Evolutionary conservation across 2,329 filamentous ascomycete genomes (phyloP), one percentile per base, ranked within the genome.

Genomic region (Talaromyces islandicus): DNA sequence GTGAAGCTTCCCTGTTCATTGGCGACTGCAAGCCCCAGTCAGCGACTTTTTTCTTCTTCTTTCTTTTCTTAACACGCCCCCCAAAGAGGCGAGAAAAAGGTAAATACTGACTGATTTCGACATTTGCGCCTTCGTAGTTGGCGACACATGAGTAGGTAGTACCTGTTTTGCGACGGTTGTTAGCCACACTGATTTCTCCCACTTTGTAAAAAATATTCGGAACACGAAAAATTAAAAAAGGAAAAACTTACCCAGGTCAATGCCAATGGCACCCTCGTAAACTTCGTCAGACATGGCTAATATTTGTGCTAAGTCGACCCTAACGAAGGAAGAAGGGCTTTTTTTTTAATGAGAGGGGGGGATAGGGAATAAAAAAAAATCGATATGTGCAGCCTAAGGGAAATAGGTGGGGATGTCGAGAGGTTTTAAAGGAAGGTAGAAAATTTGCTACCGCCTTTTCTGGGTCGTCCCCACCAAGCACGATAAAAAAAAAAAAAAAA

Each of bases 141-240:
- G 94, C 94, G 83, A 97, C 94, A 82, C 94, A 99, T 76, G 94
- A 97, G 88, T 99, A 99, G 81, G 94, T 99, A 72, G 94, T 99
- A 81, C 94, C 93, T 97, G 71, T 67, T 11, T 14, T 17, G 48
- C 50, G 56, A 29, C n/a, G 30, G 7, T 35, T 46, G 43, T 46
- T 24, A 46, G 29, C 35, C 57, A 61, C 32, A 24, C 43, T 57
- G 30, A 54, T 54, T 43, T 35, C 32, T 59, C 57, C 50, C 57
- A 54, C 35, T 52, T 46, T 46, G 19, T 32, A 12, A 46, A 46
- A 52, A 27, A 27, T 3, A 27, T 27, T 52, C 48, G 27, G 12
- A 38, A 21, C 57, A 54, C 51, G n/a, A n/a, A 55, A 55, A 25
- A 32, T 19, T 25, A 58, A 35, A 38, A 54, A 63, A 61, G n/a